Conservation (phyloP, 2,329 filamentous ascomycete genomes). For the Fusarium sp. region DNA sequence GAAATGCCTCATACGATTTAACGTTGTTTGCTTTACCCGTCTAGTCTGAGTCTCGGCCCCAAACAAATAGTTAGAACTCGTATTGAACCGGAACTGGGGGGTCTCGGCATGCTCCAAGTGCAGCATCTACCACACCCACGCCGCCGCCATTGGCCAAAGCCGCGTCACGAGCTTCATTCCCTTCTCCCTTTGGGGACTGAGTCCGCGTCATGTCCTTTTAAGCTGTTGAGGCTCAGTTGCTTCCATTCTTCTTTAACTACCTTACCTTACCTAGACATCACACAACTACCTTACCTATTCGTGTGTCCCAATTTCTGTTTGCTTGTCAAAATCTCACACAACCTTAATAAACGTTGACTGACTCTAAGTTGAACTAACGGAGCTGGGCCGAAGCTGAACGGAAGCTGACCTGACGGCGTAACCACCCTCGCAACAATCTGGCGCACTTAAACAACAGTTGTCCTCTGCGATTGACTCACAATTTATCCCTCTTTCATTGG, state of each 20-base stretch:
- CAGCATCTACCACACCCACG: constrained; percentile 25
- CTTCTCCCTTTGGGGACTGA: constrained; percentile 18
- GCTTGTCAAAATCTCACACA: not conserved
- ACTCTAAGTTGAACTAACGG: not conserved
- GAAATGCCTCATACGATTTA: constrained; percentile 15
- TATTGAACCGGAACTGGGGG: constrained; percentile 28
- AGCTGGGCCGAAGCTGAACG: not conserved
- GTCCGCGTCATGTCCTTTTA: constrained; percentile 30
- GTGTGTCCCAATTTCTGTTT: constrained; percentile 1
- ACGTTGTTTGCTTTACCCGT: not conserved
- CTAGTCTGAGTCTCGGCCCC: constrained; percentile 9
- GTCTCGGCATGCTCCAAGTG: constrained; percentile 30
- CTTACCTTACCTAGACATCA: not conserved
- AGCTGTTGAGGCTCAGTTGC: constrained; percentile 17
- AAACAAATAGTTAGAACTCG: constrained; percentile 8
- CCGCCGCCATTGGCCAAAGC: constrained; percentile 25
- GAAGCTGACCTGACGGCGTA: constrained; percentile 1
- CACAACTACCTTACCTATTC: constrained; percentile 13
- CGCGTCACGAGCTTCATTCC: constrained; percentile 35
- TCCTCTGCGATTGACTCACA: not conserved
- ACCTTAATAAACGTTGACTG: not conserved
- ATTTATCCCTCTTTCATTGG: not conserved
- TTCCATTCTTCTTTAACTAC: not conserved
- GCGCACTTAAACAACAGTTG: not conserved
- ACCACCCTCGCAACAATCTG: constrained; percentile 9